Evolutionary conservation across 2,329 filamentous ascomycete genomes (phyloP).

Genomic region (Aphanoascus verrucosus): DNA sequence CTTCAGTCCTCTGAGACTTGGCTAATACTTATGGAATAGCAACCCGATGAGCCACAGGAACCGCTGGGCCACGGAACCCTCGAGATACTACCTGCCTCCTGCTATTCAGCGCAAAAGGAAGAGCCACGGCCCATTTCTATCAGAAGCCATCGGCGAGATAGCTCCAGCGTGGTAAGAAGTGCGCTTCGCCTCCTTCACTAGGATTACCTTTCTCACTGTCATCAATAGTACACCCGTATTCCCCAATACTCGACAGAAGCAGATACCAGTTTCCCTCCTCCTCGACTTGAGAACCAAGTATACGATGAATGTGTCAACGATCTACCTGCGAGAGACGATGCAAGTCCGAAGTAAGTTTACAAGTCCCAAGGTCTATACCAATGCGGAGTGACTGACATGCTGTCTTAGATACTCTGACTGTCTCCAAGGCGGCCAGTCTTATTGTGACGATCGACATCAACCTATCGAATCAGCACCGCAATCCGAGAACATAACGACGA

Average conservation of each 20-base stretch:
- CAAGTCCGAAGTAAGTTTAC: slow-evolving; percentile 2
- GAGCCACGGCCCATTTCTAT: background rate
- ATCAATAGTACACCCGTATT: slow-evolving; percentile 1
- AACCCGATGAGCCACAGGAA: background rate
- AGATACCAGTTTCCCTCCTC: background rate
- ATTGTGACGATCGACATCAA: slow-evolving; percentile 1
- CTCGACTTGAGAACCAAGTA: background rate
- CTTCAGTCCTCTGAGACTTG: background rate
- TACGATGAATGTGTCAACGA: background rate
- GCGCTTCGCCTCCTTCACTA: background rate
- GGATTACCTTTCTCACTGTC: background rate
- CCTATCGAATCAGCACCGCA: background rate
- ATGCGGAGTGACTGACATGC: background rate
- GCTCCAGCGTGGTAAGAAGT: slow-evolving; percentile 6
- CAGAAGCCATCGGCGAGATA: slow-evolving; percentile 5
- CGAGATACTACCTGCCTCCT: slow-evolving; percentile 1
- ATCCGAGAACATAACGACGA: background rate
- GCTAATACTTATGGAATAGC: background rate
- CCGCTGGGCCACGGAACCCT: background rate
- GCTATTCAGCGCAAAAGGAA: background rate
- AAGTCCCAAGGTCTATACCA: background rate
- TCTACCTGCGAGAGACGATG: background rate
- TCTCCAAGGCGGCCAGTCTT: slow-evolving; percentile 4
- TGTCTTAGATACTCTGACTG: slow-evolving; percentile 6
- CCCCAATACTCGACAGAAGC: background rate